These are phyloP conservation scores for Fusarium tricinctum DNA, from an alignment of 2,329 filamentous ascomycete species.

Conservation along the genomic window DNA sequence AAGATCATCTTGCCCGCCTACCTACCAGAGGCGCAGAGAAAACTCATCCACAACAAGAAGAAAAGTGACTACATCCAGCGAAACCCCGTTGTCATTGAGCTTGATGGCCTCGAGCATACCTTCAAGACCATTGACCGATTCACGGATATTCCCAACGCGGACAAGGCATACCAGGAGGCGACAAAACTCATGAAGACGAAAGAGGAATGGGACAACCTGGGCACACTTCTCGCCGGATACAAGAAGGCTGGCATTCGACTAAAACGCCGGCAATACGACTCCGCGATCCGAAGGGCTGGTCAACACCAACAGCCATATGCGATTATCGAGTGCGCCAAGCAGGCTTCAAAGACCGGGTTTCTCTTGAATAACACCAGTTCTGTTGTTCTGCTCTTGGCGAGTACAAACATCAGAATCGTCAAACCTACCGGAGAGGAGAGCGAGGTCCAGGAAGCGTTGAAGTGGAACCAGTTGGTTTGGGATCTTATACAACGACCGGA, in stretches of 20 bases:
- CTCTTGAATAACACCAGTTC: conserved; percentile 56
- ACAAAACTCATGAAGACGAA: conserved; percentile 62
- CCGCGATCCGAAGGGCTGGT: conserved; percentile 60
- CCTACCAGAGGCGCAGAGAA: conserved; percentile 66
- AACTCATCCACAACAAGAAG: conserved; percentile 64
- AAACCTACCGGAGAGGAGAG: conserved; percentile 38
- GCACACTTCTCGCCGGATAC: conserved; percentile 65
- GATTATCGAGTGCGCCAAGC: conserved; percentile 66
- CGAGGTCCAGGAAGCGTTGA: conserved; percentile 59
- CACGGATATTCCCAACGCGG: conserved; percentile 60
- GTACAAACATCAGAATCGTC: conserved; percentile 57
- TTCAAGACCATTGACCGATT: conserved; percentile 64
- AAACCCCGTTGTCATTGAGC: conserved; percentile 70
- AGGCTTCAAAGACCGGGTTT: conserved; percentile 62
- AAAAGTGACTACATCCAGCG: conserved; percentile 63
- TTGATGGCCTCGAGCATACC: conserved; percentile 68
- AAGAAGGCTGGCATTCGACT: conserved; percentile 59
- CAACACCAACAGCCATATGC: conserved; percentile 58
- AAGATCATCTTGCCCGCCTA: conserved; percentile 74
- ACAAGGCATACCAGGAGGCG: conserved; percentile 55
- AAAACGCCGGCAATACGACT: conserved; percentile 52
- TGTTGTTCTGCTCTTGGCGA: conserved; percentile 51
- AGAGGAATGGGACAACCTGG: conserved; percentile 67
- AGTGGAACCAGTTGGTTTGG: conserved; percentile 62
- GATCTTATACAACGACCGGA: conserved; percentile 63